Conservation (phyloP, 2,329 filamentous ascomycete species). For the Oidium heveae region DNA sequence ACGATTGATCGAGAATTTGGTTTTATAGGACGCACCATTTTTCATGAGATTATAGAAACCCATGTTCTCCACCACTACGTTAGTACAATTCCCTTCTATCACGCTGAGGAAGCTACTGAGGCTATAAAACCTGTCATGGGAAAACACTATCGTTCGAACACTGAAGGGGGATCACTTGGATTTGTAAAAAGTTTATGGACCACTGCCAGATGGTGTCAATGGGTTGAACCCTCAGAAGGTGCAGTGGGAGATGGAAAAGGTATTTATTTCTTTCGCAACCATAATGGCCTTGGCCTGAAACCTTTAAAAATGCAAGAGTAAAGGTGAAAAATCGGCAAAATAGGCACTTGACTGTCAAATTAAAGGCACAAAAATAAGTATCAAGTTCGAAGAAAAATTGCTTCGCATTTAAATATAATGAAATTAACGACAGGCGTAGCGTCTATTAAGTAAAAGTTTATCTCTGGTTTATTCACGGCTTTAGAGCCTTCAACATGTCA, state of each 20-base stretch:
- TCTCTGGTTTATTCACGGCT: no score
- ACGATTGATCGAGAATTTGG: constrained; percentile 96
- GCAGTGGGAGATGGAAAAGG: constrained; percentile 59
- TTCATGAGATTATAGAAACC: constrained; percentile 94
- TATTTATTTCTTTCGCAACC: constrained; percentile 93
- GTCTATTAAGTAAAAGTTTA: no score
- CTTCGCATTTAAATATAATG: no score
- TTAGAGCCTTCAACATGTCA: no score
- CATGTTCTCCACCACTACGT: constrained; percentile 97
- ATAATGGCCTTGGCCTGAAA: constrained; percentile 48
- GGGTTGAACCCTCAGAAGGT: constrained; percentile 77
- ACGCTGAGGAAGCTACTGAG: constrained; percentile 82
- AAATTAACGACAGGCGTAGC: no score
- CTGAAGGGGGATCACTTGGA: constrained; percentile 47
- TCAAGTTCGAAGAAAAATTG: no score
- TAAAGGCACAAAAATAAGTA: no score
- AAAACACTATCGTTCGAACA: constrained; percentile 72
- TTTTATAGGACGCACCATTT: constrained; percentile 70
- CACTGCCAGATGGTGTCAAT: constrained; percentile 72
- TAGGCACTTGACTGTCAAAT: no score
- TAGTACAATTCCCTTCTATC: constrained; percentile 86
- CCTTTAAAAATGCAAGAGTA: constrained; percentile 4
- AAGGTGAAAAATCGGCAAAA: no score
- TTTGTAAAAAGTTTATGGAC: constrained; percentile 70
- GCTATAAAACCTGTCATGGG: constrained; percentile 93